Percentiles rank a stretch among this genome's conserved stretches.
Evolutionary conservation across 352 stramenopile species (phyloP).

Genomic region (Phytophthora fragariaefolia): DNA sequence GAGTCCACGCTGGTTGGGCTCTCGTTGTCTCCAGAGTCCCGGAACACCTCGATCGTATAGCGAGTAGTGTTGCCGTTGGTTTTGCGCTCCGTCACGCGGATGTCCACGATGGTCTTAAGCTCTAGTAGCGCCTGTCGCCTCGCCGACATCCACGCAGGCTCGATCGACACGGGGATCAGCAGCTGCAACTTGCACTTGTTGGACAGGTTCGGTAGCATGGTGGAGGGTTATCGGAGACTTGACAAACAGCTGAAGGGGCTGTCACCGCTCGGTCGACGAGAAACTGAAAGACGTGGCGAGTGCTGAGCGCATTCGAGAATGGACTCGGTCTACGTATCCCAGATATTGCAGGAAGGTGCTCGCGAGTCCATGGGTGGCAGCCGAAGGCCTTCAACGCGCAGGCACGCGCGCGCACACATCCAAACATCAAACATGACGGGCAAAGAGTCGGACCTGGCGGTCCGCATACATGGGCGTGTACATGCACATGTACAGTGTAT

Average conservation of each 20-base stretch:
- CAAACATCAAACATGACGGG: constrained; percentile 27
- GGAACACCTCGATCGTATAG: constrained; percentile 39
- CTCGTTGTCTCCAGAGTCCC: constrained; percentile 18
- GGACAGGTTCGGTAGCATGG: constrained; percentile 37
- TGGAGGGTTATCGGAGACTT: constrained; percentile 8
- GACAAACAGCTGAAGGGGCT: constrained; percentile 10
- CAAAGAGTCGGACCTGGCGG: constrained; percentile 17
- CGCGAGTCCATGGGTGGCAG: background rate
- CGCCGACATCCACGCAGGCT: constrained; percentile 31
- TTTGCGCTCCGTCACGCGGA: constrained; percentile 29
- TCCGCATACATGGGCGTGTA: constrained; percentile 15
- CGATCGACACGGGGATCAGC: constrained; percentile 38
- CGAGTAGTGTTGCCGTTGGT: constrained; percentile 21
- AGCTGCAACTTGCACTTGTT: constrained; percentile 37
- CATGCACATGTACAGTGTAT: constrained; percentile 11
- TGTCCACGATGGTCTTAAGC: constrained; percentile 35
- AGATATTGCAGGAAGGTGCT: too few species aligned
- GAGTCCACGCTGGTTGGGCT: constrained; percentile 16
- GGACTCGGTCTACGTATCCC: too few species aligned
- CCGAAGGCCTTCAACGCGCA: constrained; percentile 16
- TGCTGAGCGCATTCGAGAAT: constrained; percentile 34
- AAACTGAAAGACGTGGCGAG: constrained; percentile 19
- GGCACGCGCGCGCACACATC: constrained; percentile 22
- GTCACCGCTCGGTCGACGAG: constrained; percentile 21
- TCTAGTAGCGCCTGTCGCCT: constrained; percentile 28